phyloP scores from a whole-genome alignment of 495 filamentous ascomycete species.

The Cercophora newfieldiana region DNA sequence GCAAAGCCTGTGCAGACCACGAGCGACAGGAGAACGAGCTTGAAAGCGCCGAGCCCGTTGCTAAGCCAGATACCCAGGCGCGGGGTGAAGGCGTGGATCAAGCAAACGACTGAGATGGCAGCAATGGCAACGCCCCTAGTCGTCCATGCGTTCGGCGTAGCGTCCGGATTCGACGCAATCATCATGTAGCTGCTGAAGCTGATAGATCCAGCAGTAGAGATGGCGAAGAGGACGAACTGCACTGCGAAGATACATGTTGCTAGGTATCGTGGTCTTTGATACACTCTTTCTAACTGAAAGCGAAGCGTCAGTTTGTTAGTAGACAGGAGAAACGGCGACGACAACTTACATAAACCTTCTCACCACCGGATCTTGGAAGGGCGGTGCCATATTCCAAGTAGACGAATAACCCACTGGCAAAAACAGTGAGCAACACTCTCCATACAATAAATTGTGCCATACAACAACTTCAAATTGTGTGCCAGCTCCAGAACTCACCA shows the following conservation, averaged over 20 bases:
- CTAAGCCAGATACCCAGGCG: constrained; percentile 63
- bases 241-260: constrained; percentile 41
- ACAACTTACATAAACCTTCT: constrained; percentile 37
- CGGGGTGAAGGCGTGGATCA: constrained; percentile 58
- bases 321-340: not conserved
- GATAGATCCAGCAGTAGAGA: constrained; percentile 37
- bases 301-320: not conserved
- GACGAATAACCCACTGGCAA: constrained; percentile 33
- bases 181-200: constrained; percentile 38
- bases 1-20: constrained; percentile 61
- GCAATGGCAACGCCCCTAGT: constrained; percentile 35
- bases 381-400: constrained; percentile 41
- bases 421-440: constrained; percentile 6
- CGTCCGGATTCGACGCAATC: constrained; percentile 20
- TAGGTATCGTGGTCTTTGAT: constrained; percentile 34
- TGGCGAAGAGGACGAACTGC: constrained; percentile 42
- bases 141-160: constrained; percentile 27
- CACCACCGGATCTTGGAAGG: constrained; percentile 35
- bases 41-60: constrained; percentile 63
- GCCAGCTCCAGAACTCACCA: constrained; percentile 7
- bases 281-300: constrained; percentile 36
- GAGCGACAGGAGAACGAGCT: constrained; percentile 60
- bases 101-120: constrained; percentile 54
- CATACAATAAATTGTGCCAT: not conserved
- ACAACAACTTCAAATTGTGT: not conserved